phyloP scores from a whole-genome alignment of 1,284 basidiomycete genomes.

The Hypsizygus ulmarius region DNA sequence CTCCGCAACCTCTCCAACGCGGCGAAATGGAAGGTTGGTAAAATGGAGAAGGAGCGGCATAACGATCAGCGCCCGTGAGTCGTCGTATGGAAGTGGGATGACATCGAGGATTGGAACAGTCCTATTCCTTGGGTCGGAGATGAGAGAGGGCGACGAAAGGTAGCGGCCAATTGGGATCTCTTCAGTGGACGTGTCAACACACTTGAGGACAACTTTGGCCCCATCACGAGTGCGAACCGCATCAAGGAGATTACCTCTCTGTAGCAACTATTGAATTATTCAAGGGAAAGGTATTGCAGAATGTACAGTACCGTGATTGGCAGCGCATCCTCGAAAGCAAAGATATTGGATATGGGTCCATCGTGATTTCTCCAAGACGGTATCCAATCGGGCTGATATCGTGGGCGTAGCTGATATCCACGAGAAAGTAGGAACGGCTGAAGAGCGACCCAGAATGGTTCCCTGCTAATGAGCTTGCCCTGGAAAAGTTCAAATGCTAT shows the following conservation, averaged over 20 bases:
- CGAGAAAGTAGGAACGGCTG: no score
- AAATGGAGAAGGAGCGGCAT: constrained; percentile 4
- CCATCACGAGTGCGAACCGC: background rate
- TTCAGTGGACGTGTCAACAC: constrained; percentile 1
- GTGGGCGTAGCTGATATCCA: background rate
- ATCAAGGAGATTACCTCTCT: background rate
- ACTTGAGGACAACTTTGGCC: background rate
- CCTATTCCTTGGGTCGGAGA: constrained; percentile 5
- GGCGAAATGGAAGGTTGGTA: background rate
- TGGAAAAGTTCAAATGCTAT: no score
- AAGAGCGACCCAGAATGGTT: no score
- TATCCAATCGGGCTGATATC: constrained; percentile 3
- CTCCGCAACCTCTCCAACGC: background rate
- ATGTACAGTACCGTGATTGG: background rate
- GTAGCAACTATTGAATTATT: background rate
- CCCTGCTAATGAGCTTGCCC: no score
- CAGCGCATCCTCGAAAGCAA: background rate
- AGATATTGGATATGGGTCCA: background rate
- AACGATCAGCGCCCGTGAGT: background rate
- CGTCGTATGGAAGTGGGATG: constrained; percentile 6
- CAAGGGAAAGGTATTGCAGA: background rate
- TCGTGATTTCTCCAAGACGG: constrained; percentile 5
- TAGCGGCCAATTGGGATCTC: constrained; percentile 3
- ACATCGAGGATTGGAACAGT: constrained; percentile 14
- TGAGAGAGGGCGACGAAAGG: constrained; percentile 3